These are phyloP conservation scores for Boletus sp. DNA, from an alignment of 1,284 basidiomycete species.

Conservation along the genomic window DNA sequence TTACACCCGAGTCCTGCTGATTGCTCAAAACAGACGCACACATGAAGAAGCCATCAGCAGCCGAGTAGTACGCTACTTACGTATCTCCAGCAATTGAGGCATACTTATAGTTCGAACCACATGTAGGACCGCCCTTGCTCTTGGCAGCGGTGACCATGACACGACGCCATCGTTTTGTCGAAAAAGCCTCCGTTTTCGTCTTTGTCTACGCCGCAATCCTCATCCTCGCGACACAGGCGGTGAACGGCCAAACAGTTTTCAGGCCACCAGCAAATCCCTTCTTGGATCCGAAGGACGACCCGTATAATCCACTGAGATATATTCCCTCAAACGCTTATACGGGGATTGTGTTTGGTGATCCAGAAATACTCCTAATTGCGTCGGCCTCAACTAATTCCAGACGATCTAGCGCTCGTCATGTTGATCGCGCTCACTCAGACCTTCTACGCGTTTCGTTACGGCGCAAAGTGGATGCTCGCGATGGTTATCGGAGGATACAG, in stretches of 20 bases:
- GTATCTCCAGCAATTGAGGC: background rate
- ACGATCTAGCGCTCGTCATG: conserved; percentile 41
- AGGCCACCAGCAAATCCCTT: conserved; percentile 43
- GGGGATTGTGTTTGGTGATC: background rate
- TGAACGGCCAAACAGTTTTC: background rate
- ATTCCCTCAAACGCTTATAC: background rate
- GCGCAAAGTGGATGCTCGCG: conserved; percentile 63
- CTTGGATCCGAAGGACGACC: conserved; percentile 55
- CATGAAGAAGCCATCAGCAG: background rate
- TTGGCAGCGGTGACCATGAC: conserved; percentile 5
- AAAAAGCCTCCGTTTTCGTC: background rate
- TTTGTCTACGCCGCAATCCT: conserved; percentile 1
- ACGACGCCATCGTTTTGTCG: background rate
- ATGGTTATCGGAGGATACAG: conserved; percentile 70
- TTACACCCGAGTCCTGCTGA: background rate
- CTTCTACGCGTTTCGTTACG: conserved; percentile 50
- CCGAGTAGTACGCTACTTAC: background rate
- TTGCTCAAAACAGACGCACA: background rate
- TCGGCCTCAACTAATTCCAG: background rate
- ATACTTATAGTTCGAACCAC: background rate
- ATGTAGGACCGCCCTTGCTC: background rate
- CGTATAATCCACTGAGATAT: background rate
- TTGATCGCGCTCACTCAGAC: conserved; percentile 56
- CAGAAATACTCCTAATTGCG: too few species aligned
- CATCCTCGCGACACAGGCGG: background rate